A percentile compares a stretch with the other conserved stretches of the same genome.
These are phyloP conservation scores for Boletellus ananas DNA, from an alignment of 768 basidiomycete genomes.

Conservation along the genomic window DNA sequence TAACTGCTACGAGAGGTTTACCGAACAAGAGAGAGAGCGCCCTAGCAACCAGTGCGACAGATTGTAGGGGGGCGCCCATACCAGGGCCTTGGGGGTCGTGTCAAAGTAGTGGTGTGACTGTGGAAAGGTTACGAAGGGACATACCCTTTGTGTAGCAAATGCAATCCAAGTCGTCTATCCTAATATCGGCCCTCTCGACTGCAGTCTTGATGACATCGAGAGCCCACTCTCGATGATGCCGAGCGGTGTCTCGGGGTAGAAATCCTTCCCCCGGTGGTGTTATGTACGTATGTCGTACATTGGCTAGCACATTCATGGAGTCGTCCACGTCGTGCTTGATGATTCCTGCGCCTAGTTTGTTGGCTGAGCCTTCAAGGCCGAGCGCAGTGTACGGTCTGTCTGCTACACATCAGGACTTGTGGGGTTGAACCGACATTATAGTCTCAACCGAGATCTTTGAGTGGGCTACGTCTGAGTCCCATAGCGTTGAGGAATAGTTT, in stretches of 20 bases:
- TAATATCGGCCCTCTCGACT: slow-evolving; percentile 60
- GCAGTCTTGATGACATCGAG: slow-evolving; percentile 77
- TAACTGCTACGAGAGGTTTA: slow-evolving; percentile 96
- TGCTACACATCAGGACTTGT: slow-evolving; percentile 27
- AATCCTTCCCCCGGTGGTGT: slow-evolving; percentile 99
- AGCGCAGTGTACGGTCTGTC: slow-evolving; percentile 79
- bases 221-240: slow-evolving; percentile 94
- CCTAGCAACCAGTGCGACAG: slow-evolving; percentile 90
- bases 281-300: slow-evolving; percentile 97
- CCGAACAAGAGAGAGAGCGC: slow-evolving; percentile 82
- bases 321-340: slow-evolving; percentile 79
- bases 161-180: slow-evolving; percentile 80
- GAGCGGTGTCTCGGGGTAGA: slow-evolving; percentile 90
- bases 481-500: slow-evolving; percentile 4
- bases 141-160: slow-evolving; percentile 96
- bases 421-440: slow-evolving; percentile 12
- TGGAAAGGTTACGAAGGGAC: slow-evolving; percentile 4
- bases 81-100: slow-evolving; percentile 71
- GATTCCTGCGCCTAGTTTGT: slow-evolving; percentile 93
- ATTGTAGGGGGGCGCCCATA: slow-evolving; percentile 96
- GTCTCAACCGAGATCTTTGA: slow-evolving; percentile 33
- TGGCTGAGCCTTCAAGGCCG: slow-evolving; percentile 96
- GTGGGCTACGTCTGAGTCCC: slow-evolving; percentile 15
- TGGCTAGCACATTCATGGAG: slow-evolving; percentile 76
- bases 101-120: background rate